phyloP scores from a whole-genome alignment of 169 alveolate species.

The Eimeria mitis region DNA sequence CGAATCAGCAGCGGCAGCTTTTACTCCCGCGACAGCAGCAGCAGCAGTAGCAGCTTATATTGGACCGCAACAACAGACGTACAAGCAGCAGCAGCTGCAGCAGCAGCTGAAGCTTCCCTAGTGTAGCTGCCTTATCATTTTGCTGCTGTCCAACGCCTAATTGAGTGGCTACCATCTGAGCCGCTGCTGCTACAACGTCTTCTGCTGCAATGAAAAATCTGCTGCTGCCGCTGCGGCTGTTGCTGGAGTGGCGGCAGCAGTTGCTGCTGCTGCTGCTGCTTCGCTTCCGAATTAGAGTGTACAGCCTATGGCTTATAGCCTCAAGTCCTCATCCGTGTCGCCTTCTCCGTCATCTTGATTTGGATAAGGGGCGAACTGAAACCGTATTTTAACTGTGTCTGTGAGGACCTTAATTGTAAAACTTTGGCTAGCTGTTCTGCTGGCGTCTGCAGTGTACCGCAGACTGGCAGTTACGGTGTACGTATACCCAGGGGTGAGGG shows the following conservation, averaged over 20 bases:
- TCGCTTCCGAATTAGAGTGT: neutral
- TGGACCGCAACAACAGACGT: neutral
- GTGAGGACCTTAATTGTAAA: slow-evolving; percentile 15
- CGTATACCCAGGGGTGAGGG: slow-evolving; percentile 43
- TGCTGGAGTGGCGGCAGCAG: too few species aligned
- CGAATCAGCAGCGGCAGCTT: neutral
- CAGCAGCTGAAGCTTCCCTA: too few species aligned
- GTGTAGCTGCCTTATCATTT: too few species aligned
- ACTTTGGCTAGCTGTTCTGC: neutral
- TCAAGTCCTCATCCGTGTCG: neutral
- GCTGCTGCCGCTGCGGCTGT: too few species aligned
- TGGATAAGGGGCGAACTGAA: slow-evolving; percentile 33
- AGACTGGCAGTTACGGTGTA: slow-evolving; percentile 11
- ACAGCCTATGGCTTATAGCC: neutral
- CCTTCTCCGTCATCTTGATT: too few species aligned
- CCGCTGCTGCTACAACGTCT: neutral
- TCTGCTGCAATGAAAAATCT: neutral
- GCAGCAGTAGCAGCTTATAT: neutral
- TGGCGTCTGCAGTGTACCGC: slow-evolving; percentile 35
- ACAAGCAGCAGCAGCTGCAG: too few species aligned
- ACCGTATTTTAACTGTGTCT: neutral
- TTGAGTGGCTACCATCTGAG: neutral
- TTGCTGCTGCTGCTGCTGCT: too few species aligned
- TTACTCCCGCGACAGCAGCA: neutral
- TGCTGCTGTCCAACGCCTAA: too few species aligned